Base-by-base conservation (phyloP, 371 early-diverging fungal species). In the Mortierella sp. region DNA sequence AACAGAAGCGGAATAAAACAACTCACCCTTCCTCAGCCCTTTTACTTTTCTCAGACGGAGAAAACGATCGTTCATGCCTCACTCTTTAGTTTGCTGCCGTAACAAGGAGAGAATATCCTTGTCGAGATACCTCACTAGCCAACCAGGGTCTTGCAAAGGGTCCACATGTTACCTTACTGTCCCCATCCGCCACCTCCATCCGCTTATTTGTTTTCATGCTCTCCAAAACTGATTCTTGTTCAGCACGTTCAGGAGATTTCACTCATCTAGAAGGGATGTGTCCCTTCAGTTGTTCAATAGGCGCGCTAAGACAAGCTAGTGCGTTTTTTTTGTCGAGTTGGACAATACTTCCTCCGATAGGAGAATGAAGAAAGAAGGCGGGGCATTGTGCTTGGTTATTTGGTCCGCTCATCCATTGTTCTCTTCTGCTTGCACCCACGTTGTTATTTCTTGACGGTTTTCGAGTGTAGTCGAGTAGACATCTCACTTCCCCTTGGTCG, bases 81-180 rank as follows among this genome's bases (percentile, higher is more conserved):
- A 28, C 11, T 28, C 14, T 13, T 59, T 54, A n/a, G 59, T 8
- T 61, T 34, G 34, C 19, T 19, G 6, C 43, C 43, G 43, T 40
- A 34, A 61, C 8, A 34, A 19, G 61, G 19, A 26, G 6, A 2
- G 0, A 21, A 40, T 67, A 67, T 67, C 34, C 67, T 67, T 67
- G 24, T 21, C 24, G 21, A 37, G 21, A 67, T 67, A 67, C 61
- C 19, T 26, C 31, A 28, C 34, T 61, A 67, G 9, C 67, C 67
- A 67, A 67, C 67, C 67, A 67, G 67, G 67, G 67, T 67, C 67
- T 67, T 67, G 24, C 67, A 40, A 40, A 67, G 67, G 37, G 67
- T 67, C 67, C 67, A 67, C 67, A 40, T 40, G 67, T 40, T 67
- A 67, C 67, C 40, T 10, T 61, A 61, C 5, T 14, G 21, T 34